Percentiles rank a stretch among this genome's conserved stretches.
Evolutionary conservation across 2,329 filamentous ascomycete genomes (phyloP).

Genomic region (Arthrobotrys sinensis): DNA sequence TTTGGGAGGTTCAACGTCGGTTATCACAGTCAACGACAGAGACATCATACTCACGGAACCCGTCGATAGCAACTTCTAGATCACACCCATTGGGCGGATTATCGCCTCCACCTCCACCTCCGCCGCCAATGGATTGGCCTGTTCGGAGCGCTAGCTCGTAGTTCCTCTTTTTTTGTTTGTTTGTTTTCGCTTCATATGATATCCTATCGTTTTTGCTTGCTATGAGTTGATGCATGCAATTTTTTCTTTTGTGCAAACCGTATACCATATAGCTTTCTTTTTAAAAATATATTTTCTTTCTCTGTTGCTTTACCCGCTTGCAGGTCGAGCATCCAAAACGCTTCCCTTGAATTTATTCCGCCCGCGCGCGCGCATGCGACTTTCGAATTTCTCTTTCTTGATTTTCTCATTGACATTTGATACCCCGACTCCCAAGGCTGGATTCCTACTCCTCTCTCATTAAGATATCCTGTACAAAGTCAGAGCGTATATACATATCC

Average conservation of each 20-base stretch:
- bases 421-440: slow-evolving; percentile 20
- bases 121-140: slow-evolving; percentile 33
- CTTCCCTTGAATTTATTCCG: slow-evolving; percentile 5
- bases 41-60: slow-evolving; percentile 32
- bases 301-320: slow-evolving; percentile 36
- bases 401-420: slow-evolving; percentile 13
- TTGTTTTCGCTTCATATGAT: slow-evolving; percentile 1
- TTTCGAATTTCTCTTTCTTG: neutral
- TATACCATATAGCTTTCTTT: slow-evolving; percentile 18
- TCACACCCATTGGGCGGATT: slow-evolving; percentile 22
- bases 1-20: slow-evolving; percentile 61
- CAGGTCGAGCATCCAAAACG: slow-evolving; percentile 45
- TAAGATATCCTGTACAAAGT: slow-evolving; percentile 17
- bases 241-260: slow-evolving; percentile 7
- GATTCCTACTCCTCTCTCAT: slow-evolving; percentile 1
- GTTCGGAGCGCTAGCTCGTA: slow-evolving; percentile 11
- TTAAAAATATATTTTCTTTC: slow-evolving; percentile 14
- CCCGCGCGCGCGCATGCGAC: neutral
- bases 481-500: slow-evolving; percentile 14
- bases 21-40: slow-evolving; percentile 38
- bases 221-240: neutral
- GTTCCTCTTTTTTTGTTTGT: neutral
- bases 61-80: slow-evolving; percentile 37
- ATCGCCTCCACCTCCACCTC: slow-evolving; percentile 32
- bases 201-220: neutral